phyloP scores from a whole-genome alignment of 228 moss, liverwort and hornwort genomes.

The Sphagnum fallax region DNA sequence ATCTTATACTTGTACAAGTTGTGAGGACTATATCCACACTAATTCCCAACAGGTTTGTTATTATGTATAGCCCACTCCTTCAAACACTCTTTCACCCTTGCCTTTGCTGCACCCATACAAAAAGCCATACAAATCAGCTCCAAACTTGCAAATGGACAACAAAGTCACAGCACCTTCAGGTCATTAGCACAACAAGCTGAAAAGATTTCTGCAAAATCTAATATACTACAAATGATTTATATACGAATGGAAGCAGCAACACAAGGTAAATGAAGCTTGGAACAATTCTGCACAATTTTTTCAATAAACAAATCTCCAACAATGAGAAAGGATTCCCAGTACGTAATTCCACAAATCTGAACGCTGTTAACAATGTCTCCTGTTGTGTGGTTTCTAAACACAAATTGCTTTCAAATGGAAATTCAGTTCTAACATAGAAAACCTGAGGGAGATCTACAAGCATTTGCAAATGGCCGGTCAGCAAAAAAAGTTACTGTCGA shows the following conservation, averaged over 20 bases:
- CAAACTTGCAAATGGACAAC: too few relatives aligned
- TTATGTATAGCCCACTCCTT: neutral
- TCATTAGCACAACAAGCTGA: too few relatives aligned
- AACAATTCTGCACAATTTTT: neutral
- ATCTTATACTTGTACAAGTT: too few relatives aligned
- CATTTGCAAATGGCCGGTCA: neutral
- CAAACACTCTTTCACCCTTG: neutral
- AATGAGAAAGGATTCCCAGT: neutral
- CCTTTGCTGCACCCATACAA: neutral
- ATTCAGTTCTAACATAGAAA: neutral
- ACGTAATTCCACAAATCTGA: neutral
- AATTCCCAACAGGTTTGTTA: too few relatives aligned
- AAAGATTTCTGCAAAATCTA: too few relatives aligned
- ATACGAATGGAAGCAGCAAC: neutral
- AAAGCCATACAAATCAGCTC: too few relatives aligned
- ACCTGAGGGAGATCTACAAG: neutral
- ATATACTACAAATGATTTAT: neutral
- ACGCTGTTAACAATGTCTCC: neutral
- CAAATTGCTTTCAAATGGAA: neutral
- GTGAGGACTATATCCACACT: too few relatives aligned
- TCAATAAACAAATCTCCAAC: neutral
- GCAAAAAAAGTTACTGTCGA: conserved; percentile 38
- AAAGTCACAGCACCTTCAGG: too few relatives aligned
- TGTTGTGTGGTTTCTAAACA: too few relatives aligned
- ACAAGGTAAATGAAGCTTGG: neutral